phyloP scores from a whole-genome alignment of 805 yeast species.

The Candida sonorensis region DNA sequence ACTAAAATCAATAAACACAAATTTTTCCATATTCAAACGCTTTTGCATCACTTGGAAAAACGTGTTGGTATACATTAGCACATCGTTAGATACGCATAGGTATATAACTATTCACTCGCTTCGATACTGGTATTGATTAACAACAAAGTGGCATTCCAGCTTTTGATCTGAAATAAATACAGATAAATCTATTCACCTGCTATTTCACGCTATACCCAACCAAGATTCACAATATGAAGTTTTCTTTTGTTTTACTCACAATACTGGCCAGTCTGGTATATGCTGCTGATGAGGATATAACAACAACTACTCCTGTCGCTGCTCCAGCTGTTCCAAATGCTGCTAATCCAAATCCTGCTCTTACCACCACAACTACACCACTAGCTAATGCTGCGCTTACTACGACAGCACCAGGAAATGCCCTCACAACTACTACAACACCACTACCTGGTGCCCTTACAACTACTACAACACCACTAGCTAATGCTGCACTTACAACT shows the following conservation, averaged over 20 bases:
- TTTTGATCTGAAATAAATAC: too few relatives aligned
- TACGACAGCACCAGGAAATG: conserved; percentile 4
- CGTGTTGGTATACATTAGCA: too few relatives aligned
- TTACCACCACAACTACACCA: conserved; percentile 5
- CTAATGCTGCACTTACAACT: conserved; percentile 5
- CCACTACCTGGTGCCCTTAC: conserved; percentile 2
- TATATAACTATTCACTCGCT: too few relatives aligned
- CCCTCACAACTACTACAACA: conserved; percentile 5
- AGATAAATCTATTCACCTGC: too few relatives aligned
- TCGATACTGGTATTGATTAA: too few relatives aligned
- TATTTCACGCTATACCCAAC: too few relatives aligned
- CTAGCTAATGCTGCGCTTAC: conserved; percentile 3
- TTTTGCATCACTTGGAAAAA: too few relatives aligned
- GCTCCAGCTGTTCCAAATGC: conserved; percentile 21
- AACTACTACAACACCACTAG: conserved; percentile 4
- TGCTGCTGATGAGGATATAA: conserved; percentile 3
- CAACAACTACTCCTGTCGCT: conserved; percentile 8
- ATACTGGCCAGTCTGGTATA: conserved; percentile 7
- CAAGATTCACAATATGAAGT: too few relatives aligned
- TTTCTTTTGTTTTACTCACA: neutral
- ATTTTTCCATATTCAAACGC: too few relatives aligned
- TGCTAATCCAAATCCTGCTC: conserved; percentile 27
- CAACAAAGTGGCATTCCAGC: too few relatives aligned
- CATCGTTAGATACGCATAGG: too few relatives aligned
- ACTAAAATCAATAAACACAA: too few relatives aligned